Evolutionary conservation across 2,329 filamentous ascomycete species (phyloP).

Genomic region (Alternaria brassicae): DNA sequence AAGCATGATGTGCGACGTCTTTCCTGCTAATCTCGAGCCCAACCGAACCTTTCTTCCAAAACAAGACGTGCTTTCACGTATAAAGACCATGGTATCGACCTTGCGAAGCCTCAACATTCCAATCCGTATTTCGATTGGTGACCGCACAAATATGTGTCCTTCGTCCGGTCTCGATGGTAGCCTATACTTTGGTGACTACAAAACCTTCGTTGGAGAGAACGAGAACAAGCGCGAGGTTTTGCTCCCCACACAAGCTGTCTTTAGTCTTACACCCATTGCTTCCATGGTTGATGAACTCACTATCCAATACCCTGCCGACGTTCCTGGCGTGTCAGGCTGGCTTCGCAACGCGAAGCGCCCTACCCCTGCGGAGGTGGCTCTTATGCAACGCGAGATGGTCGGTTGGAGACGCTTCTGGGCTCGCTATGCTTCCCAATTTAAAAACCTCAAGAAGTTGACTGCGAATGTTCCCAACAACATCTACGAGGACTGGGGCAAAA

Average conservation of each 20-base stretch:
- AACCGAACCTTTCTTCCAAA: slow-evolving; percentile 40
- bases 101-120: slow-evolving; percentile 41
- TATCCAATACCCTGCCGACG: slow-evolving; percentile 45
- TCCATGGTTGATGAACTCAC: slow-evolving; percentile 47
- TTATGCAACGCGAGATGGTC: slow-evolving; percentile 42
- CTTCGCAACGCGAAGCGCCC: slow-evolving; percentile 29
- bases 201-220: slow-evolving; percentile 38
- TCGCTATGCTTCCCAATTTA: slow-evolving; percentile 45
- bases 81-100: slow-evolving; percentile 40
- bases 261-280: slow-evolving; percentile 43
- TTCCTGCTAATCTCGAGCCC: slow-evolving; percentile 45
- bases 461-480: slow-evolving; percentile 41
- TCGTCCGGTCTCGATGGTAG: slow-evolving; percentile 42
- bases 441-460: slow-evolving; percentile 47
- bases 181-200: slow-evolving; percentile 48
- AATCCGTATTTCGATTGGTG: slow-evolving; percentile 46
- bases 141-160: slow-evolving; percentile 34
- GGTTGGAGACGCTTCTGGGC: slow-evolving; percentile 49
- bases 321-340: slow-evolving; percentile 43
- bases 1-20: slow-evolving; percentile 48
- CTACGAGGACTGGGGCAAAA: slow-evolving; percentile 44
- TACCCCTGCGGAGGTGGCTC: slow-evolving; percentile 32
- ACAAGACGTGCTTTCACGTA: slow-evolving; percentile 39
- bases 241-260: slow-evolving; percentile 42
- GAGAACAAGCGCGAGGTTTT: slow-evolving; percentile 36